phyloP scores from a whole-genome alignment of 208 protist species.

The Blechomonas ayalai region DNA sequence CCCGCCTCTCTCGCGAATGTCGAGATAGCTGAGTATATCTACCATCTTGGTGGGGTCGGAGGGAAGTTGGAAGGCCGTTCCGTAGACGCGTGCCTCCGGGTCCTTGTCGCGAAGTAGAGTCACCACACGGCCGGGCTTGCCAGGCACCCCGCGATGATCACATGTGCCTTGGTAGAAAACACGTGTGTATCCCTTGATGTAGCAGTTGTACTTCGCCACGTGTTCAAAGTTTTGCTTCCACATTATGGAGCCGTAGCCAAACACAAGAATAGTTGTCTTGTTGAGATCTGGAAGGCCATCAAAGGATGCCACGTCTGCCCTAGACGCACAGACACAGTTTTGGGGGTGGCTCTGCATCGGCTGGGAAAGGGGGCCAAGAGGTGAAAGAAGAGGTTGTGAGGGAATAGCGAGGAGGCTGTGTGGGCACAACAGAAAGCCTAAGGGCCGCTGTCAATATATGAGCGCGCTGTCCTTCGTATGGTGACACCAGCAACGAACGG shows the following conservation, averaged over 20 bases:
- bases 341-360: no score
- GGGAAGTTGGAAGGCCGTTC: conserved; percentile 69
- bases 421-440: no score
- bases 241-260: conserved; percentile 80
- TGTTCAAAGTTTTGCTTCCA: conserved; percentile 87
- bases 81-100: conserved; percentile 41
- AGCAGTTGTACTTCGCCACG: conserved; percentile 40
- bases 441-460: no score
- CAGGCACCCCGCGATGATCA: conserved; percentile 66
- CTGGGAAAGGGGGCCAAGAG: no score
- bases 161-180: conserved; percentile 76
- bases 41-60: conserved; percentile 26
- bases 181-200: conserved; percentile 60
- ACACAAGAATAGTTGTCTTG: conserved; percentile 50
- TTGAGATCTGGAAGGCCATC: background rate
- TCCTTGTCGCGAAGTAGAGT: conserved; percentile 44
- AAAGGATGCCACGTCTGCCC: no score
- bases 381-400: no score
- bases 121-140: conserved; percentile 62
- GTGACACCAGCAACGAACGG: no score
- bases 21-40: conserved; percentile 42
- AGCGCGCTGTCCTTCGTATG: no score
- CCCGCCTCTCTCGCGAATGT: conserved; percentile 56
- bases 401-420: no score
- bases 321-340: no score